Evolutionary conservation across 176 grass and related monocot species (phyloP).

Genomic region (Ananas comosus): DNA sequence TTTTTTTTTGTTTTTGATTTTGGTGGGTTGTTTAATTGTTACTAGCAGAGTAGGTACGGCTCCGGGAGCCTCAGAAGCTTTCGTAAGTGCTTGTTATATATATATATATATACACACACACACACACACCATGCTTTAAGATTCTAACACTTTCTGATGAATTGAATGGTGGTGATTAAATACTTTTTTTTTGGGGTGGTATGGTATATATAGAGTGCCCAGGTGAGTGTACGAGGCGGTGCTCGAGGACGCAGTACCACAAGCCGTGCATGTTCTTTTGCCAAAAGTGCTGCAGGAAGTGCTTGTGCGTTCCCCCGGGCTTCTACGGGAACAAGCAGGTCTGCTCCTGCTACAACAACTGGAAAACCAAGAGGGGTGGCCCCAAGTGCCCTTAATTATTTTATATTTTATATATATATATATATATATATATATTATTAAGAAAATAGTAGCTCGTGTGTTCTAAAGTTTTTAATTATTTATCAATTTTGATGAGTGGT

Average conservation of each 20-base stretch:
- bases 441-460: too few relatives aligned
- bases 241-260: constrained; percentile 30
- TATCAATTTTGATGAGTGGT: too few relatives aligned
- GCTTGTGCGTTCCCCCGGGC: constrained; percentile 32
- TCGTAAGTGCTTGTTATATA: constrained; percentile 9
- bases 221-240: constrained; percentile 22
- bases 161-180: background rate
- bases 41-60: background rate
- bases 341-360: constrained; percentile 48
- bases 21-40: background rate
- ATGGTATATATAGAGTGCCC: constrained; percentile 25
- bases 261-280: constrained; percentile 45
- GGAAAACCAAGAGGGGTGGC: constrained; percentile 45
- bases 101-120: too few relatives aligned
- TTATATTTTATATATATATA: too few relatives aligned
- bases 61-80: constrained; percentile 11
- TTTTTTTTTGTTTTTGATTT: background rate
- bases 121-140: background rate
- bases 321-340: constrained; percentile 43
- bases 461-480: too few relatives aligned
- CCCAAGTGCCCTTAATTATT: constrained; percentile 41
- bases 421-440: too few relatives aligned
- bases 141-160: background rate
- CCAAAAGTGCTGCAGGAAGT: constrained; percentile 34
- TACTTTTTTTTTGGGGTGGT: background rate